These are phyloP conservation scores for Spirogloea muscicola DNA, from an alignment of 139 green algal species.

Conservation along the genomic window DNA sequence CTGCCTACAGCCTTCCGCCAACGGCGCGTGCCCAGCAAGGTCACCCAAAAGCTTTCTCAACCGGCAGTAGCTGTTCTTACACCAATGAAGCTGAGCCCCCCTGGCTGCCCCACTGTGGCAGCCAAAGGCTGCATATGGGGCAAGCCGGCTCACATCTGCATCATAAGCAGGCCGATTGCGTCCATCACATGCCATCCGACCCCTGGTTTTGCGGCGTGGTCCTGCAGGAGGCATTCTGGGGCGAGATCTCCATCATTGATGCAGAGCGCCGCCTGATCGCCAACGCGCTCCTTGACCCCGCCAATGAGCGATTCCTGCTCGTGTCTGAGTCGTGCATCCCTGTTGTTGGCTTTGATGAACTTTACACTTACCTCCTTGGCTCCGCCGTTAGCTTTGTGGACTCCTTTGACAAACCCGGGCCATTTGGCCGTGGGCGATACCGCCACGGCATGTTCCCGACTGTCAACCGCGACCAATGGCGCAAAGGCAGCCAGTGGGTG, in stretches of 20 bases:
- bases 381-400: constrained; percentile 12
- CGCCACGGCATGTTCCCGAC: not conserved
- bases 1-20: no score
- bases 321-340: constrained; percentile 33
- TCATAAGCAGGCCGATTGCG: no score
- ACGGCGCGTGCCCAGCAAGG: no score
- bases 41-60: no score
- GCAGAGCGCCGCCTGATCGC: constrained; percentile 27
- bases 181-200: no score
- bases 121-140: no score
- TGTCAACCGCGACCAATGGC: not conserved
- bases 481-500: constrained; percentile 16
- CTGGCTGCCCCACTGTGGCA: no score
- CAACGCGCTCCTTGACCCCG: constrained; percentile 23
- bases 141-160: no score
- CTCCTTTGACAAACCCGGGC: not conserved
- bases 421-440: not conserved
- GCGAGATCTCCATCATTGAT: not conserved
- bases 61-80: no score
- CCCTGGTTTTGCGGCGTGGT: no score
- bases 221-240: constrained; percentile 14
- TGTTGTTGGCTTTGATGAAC: constrained; percentile 10
- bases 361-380: constrained; percentile 25
- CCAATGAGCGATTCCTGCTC: constrained; percentile 25
- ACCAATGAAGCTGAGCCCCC: no score